Percentiles rank a stretch among this genome's conserved stretches.
phyloP scores from a whole-genome alignment of 345 rosid genomes.

The Populus davidiana region DNA sequence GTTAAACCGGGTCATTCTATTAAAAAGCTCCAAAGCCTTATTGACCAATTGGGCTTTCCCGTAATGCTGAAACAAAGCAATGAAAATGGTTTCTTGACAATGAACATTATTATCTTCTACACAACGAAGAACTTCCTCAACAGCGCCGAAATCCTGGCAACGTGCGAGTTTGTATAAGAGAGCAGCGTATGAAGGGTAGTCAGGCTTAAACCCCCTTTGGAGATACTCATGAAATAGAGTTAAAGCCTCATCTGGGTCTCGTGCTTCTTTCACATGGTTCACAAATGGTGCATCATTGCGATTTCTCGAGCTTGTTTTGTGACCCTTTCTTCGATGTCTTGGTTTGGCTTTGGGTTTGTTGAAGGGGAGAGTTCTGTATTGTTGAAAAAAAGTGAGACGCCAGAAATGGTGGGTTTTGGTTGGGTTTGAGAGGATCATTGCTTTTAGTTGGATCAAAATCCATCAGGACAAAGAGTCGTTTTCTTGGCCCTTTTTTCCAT shows the following conservation, averaged over 20 bases:
- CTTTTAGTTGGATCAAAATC: too few relatives aligned
- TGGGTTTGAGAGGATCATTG: too few relatives aligned
- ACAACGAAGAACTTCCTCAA: constrained; percentile 51
- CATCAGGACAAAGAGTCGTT: too few relatives aligned
- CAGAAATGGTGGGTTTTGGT: too few relatives aligned
- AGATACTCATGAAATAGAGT: constrained; percentile 60
- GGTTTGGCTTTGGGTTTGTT: constrained; percentile 34
- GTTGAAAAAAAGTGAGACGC: too few relatives aligned
- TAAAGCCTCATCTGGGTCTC: constrained; percentile 58
- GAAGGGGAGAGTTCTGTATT: constrained; percentile 19
- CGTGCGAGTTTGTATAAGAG: constrained; percentile 74
- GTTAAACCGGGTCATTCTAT: constrained; percentile 48
- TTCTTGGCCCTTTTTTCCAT: too few relatives aligned
- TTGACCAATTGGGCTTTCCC: constrained; percentile 53
- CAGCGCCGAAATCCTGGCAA: constrained; percentile 52
- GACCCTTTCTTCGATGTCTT: constrained; percentile 21
- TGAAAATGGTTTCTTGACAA: constrained; percentile 64
- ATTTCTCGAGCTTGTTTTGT: constrained; percentile 22
- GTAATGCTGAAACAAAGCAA: constrained; percentile 64
- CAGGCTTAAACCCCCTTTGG: constrained; percentile 58
- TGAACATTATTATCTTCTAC: constrained; percentile 40
- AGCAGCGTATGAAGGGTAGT: constrained; percentile 78
- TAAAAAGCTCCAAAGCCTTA: constrained; percentile 54
- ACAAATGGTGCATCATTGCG: constrained; percentile 51
- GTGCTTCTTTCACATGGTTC: constrained; percentile 44